Conservation (phyloP, 2,329 filamentous ascomycete genomes). For the Pleurostoma richardsiae region DNA sequence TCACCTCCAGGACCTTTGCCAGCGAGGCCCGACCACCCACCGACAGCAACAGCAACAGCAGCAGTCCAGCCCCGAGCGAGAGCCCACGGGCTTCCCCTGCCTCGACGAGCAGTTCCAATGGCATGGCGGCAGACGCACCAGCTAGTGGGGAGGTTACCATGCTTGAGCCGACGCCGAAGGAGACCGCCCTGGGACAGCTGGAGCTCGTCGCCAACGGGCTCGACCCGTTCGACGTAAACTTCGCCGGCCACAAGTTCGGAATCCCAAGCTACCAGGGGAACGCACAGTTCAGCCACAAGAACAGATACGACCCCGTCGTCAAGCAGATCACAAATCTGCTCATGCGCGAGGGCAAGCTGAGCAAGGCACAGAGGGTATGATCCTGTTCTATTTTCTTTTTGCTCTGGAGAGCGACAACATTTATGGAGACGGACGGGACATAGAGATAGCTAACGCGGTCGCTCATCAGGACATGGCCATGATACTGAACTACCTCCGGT, state of each 20-base stretch:
- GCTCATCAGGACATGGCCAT: slow-evolving; percentile 69
- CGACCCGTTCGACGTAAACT: slow-evolving; percentile 19
- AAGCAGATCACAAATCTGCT: slow-evolving; percentile 84
- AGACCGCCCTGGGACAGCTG: slow-evolving; percentile 31
- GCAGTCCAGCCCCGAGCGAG: too few species aligned
- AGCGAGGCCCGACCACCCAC: too few species aligned
- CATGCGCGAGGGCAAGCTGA: slow-evolving; percentile 89
- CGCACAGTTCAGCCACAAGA: slow-evolving; percentile 59
- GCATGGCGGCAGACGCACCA: slow-evolving; percentile 1
- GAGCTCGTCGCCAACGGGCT: slow-evolving; percentile 24
- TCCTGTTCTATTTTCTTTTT: slow-evolving; percentile 8
- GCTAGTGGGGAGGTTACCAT: slow-evolving; percentile 14
- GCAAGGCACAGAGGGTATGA: slow-evolving; percentile 79
- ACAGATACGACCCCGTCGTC: slow-evolving; percentile 81
- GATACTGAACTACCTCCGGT: slow-evolving; percentile 81
- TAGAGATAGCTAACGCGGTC: slow-evolving; percentile 6
- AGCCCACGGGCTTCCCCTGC: background rate
- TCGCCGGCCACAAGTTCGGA: slow-evolving; percentile 69
- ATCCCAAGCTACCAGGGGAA: slow-evolving; percentile 64
- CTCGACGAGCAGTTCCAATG: background rate
- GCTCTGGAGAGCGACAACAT: slow-evolving; percentile 1
- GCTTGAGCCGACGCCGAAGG: slow-evolving; percentile 27
- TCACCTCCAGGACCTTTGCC: background rate
- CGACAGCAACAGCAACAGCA: too few species aligned
- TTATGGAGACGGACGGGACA: background rate